Evolutionary conservation across 805 yeast genomes (phyloP), one percentile per base, ranked within the genome.

Genomic region (Yamadazyma takamatsuzukensis): DNA sequence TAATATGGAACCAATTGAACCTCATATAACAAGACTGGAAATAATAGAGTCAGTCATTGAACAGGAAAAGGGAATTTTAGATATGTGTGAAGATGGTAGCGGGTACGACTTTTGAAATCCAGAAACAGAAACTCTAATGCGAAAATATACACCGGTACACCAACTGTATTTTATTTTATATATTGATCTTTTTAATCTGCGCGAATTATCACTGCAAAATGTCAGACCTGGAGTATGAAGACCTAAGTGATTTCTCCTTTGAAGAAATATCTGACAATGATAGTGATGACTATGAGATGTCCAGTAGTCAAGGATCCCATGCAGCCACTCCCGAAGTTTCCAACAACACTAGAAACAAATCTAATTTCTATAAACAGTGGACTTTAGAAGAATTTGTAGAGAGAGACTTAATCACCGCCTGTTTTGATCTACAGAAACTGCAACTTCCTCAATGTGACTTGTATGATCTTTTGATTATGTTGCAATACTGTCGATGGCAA

Each of bases 401-500:
- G 18, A 35, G 36, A 15, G 47, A 42, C 18, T 53, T 54, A 24
- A 28, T 62, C 6, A 45, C 41, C 15, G 48, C 53, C 21, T 52
- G 49, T 11, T 36, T 39, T 12, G 33, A 30, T 27, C 45, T 64
- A 22, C 46, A 44, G 27, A 35, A 43, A 14, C 42, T 42, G 25
- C 49, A 53, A 18, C 41, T 64, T 15, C 56, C 64, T 11, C 41
- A 42, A 15, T 55, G 63, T 33, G 27, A 49, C 8, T 34, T 43
- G 8, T 64, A 57, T 31, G 68, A 63, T 21, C 34, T 60, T 13
- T 33, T 64, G 15, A 44, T 59, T 14, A 49, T 65, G 57, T 53
- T 64, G 13, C 70, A 64, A 22, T 39, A 43, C 34, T 56, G 56
- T 34, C 53, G 51, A 32, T 66, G 72, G 72, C 68, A 57, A 41